phyloP scores from a whole-genome alignment of 1,139 yeast species.

The Debaryomyces sp. region DNA sequence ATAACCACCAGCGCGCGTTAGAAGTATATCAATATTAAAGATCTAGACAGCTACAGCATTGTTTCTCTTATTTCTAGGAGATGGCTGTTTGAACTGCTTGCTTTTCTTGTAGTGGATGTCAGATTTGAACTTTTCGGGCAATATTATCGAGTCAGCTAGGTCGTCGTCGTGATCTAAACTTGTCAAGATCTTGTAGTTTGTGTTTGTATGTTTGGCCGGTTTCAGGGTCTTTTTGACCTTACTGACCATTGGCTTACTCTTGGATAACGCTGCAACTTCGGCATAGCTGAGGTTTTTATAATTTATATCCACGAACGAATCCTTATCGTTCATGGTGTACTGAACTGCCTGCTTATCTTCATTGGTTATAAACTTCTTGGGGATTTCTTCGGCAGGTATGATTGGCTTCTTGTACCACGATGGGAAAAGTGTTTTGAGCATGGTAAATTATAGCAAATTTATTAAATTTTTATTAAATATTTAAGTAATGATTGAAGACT shows the following conservation, averaged over 20 bases:
- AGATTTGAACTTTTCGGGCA: constrained; percentile 22
- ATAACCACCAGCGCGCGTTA: constrained; percentile 1
- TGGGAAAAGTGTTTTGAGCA: constrained; percentile 23
- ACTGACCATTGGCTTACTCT: constrained; percentile 16
- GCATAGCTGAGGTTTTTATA: constrained; percentile 45
- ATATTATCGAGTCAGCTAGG: constrained; percentile 5
- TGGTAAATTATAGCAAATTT: constrained; percentile 9
- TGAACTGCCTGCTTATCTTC: constrained; percentile 30
- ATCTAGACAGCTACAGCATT: background rate
- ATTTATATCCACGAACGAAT: constrained; percentile 42
- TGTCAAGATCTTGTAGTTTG: constrained; percentile 4
- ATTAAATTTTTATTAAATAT: background rate
- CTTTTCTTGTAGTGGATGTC: constrained; percentile 22
- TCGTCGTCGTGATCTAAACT: background rate
- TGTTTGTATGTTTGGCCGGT: constrained; percentile 11
- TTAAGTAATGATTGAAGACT: background rate
- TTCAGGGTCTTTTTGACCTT: constrained; percentile 6
- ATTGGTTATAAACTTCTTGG: constrained; percentile 1
- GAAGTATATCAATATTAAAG: background rate
- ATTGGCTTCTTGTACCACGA: constrained; percentile 23
- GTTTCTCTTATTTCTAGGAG: constrained; percentile 14
- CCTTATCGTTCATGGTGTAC: constrained; percentile 39
- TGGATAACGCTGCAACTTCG: constrained; percentile 42
- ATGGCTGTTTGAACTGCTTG: constrained; percentile 16
- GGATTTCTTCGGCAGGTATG: constrained; percentile 6